phyloP scores from a whole-genome alignment of 2,329 filamentous ascomycete genomes.

The Beauveria scarabaeidicola region DNA sequence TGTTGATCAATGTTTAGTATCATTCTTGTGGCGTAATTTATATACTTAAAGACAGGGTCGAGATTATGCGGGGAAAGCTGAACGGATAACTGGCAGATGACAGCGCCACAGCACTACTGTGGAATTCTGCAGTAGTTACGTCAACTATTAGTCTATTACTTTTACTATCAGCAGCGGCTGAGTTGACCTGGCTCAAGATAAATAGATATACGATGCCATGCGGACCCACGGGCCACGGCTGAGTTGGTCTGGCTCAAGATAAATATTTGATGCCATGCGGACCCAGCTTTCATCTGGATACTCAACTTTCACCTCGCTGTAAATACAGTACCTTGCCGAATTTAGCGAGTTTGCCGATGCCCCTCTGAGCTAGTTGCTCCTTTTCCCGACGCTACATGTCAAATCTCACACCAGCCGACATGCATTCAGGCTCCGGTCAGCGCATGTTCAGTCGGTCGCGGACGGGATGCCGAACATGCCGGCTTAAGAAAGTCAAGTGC shows the following conservation, averaged over 20 bases:
- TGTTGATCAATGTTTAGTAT: too few species aligned
- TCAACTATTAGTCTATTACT: too few species aligned
- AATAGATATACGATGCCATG: not conserved
- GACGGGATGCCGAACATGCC: slow-evolving; percentile 21
- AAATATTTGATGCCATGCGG: not conserved
- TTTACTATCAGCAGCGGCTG: not conserved
- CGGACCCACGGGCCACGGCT: not conserved
- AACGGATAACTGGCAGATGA: too few species aligned
- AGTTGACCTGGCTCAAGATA: not conserved
- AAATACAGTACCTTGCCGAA: not conserved
- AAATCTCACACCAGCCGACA: not conserved
- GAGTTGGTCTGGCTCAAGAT: not conserved
- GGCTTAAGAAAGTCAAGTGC: slow-evolving; percentile 25
- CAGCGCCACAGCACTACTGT: too few species aligned
- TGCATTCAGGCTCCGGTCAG: not conserved
- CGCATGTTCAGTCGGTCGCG: slow-evolving; percentile 13
- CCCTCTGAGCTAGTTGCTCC: not conserved
- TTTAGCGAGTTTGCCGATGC: not conserved
- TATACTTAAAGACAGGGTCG: too few species aligned
- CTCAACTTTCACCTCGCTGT: not conserved
- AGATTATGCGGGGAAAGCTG: too few species aligned
- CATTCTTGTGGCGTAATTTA: too few species aligned
- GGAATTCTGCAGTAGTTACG: too few species aligned
- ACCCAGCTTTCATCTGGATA: too few species aligned
- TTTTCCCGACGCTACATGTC: not conserved